A percentile compares a stretch with the other conserved stretches of the same genome.
Conservation (phyloP, 345 rosid species). For the Salix caprea region DNA sequence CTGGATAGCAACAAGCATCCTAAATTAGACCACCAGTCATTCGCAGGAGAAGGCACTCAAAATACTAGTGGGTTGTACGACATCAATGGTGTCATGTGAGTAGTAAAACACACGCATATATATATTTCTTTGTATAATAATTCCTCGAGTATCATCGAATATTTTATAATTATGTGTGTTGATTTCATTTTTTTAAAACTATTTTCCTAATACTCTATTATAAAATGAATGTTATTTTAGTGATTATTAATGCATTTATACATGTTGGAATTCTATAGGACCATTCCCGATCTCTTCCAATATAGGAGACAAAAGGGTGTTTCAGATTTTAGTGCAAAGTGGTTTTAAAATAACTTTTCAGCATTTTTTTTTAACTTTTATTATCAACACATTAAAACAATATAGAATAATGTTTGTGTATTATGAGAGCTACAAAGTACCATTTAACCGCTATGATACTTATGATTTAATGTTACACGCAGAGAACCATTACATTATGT, state of each 20-base stretch:
- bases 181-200: background rate
- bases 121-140: conserved; percentile 10
- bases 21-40: conserved; percentile 51
- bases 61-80: conserved; percentile 60
- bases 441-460: conserved; percentile 30
- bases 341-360: too few species aligned
- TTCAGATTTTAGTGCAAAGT: too few species aligned
- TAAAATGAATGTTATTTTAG: conserved; percentile 11
- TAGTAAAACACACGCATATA: background rate
- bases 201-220: background rate
- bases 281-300: background rate
- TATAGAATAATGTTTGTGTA: too few species aligned
- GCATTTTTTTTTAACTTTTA: too few species aligned
- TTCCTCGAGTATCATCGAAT: background rate
- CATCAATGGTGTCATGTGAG: conserved; percentile 12
- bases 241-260: conserved; percentile 12
- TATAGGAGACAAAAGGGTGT: too few species aligned
- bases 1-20: conserved; percentile 72
- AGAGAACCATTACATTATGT: background rate
- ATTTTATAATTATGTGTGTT: conserved; percentile 8
- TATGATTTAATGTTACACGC: conserved; percentile 14
- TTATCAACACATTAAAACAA: too few species aligned
- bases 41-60: conserved; percentile 42
- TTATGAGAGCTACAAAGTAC: conserved; percentile 16
- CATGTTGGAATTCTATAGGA: background rate